Percentiles rank a stretch among this genome's conserved stretches.
Conservation (phyloP, 225 moss, liverwort and hornwort species). For the Antitrichia curtipendula region DNA sequence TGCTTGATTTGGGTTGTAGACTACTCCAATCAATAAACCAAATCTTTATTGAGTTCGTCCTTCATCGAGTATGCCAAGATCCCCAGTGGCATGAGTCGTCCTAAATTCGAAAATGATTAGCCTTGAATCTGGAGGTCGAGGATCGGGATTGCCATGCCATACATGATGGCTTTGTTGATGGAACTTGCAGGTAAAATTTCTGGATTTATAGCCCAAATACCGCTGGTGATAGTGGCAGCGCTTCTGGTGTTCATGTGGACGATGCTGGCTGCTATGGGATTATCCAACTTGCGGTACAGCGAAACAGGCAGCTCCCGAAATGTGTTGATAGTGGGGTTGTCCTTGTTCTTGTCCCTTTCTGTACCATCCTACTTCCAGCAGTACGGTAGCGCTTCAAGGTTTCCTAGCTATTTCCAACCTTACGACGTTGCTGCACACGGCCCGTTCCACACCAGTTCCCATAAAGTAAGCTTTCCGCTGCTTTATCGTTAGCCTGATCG, state of each 20-base stretch:
- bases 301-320: slow-evolving; percentile 92
- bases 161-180: neutral
- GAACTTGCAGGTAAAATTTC: slow-evolving; percentile 71
- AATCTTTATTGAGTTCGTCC: no score
- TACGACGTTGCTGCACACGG: slow-evolving; percentile 57
- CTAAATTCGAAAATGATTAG: neutral
- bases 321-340: slow-evolving; percentile 78
- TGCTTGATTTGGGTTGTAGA: neutral
- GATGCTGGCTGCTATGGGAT: slow-evolving; percentile 75
- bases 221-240: slow-evolving; percentile 77
- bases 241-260: slow-evolving; percentile 93
- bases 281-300: slow-evolving; percentile 87
- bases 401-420: slow-evolving; percentile 52
- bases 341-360: slow-evolving; percentile 65
- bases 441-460: slow-evolving; percentile 51
- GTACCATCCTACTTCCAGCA: slow-evolving; percentile 88
- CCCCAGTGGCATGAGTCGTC: neutral
- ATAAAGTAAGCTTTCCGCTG: slow-evolving; percentile 7
- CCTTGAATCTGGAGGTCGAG: neutral
- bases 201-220: slow-evolving; percentile 81
- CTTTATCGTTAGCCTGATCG: no score
- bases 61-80: neutral
- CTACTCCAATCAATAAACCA: neutral
- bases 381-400: slow-evolving; percentile 3
- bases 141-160: neutral